Base-by-base conservation (phyloP, 768 basidiomycete genomes). In the Boletus reticulatus region DNA sequence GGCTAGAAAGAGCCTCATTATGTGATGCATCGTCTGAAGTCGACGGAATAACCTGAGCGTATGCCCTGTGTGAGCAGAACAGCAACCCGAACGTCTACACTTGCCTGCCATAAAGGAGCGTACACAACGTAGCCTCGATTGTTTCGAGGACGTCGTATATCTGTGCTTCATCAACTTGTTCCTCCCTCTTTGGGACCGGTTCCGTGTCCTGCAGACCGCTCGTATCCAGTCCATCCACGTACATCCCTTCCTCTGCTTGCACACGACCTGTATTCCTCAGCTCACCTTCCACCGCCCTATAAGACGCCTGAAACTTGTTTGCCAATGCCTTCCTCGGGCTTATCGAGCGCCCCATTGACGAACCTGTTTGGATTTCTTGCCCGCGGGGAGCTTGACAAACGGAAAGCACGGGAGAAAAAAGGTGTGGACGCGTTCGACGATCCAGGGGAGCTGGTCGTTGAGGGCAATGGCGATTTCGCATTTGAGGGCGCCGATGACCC, bases 1-100 rank as follows among this genome's bases (percentile, higher is more conserved):
- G 84, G 65, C 85, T 89, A 0, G 94, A 85, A 4, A 99, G 76
- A 0, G 92, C 89, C 63, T 92, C 92, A 66, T 99, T 94, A 66
- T 97, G 95, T 1, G 86, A 87, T 0, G 82, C 77, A 64, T 99
- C 96, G 49, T 85, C 82, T n/a, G 82, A 77, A 19, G 82, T 82
- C 3, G 84, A 78, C 2, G 80, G 72, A 94, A 97, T 4, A 97
- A 63, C 53, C 93, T 95, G 47, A 14, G 47, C 22, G 38, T 6
- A 11, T 41, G 42, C 50, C 48, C 37, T 34, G 38, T 45, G 46
- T 55, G 10, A 38, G 38, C 1, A 5, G 20, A 46, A 42, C 13
- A 20, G 3, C 4, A 17, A 10, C 13, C 4, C 2, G 4, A 20
- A 22, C 9, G 6, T 11, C 16, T 4, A 27, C 27, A 29, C 61